These are phyloP conservation scores for Bipolaris bicolor DNA, from an alignment of 2,329 filamentous ascomycete genomes.

Conservation along the genomic window DNA sequence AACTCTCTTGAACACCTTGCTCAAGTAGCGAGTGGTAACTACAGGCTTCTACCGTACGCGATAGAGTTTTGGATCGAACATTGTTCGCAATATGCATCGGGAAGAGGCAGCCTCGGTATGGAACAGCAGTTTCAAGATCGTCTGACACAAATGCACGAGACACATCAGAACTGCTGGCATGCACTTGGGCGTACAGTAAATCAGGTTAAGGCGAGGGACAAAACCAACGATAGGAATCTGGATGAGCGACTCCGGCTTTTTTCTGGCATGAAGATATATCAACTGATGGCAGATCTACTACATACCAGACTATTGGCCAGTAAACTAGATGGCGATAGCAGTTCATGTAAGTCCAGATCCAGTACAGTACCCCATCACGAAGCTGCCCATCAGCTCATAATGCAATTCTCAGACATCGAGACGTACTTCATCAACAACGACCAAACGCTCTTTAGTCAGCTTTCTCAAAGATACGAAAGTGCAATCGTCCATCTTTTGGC, in stretches of 20 bases:
- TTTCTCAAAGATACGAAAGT: no score
- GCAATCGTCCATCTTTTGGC: not conserved
- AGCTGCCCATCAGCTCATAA: no score
- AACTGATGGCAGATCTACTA: not conserved
- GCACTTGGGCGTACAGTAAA: not conserved
- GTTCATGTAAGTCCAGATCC: not conserved
- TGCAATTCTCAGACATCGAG: no score
- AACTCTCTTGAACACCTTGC: not conserved
- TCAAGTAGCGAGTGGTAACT: constrained; percentile 9
- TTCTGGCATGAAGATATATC: not conserved
- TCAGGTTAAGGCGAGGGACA: not conserved
- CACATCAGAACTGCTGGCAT: not conserved
- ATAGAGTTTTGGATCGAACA: constrained; percentile 28
- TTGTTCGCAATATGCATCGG: constrained; percentile 12
- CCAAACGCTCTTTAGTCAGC: no score
- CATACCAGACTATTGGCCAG: not conserved
- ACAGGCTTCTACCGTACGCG: constrained; percentile 25
- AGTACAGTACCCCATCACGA: not conserved
- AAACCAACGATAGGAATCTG: not conserved
- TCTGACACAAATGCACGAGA: not conserved
- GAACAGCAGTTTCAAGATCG: not conserved
- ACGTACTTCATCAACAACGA: no score
- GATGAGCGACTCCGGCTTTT: not conserved
- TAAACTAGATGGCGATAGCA: not conserved
- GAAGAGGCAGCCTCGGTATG: not conserved